phyloP scores from a whole-genome alignment of 192 early-diverging fungal genomes.

The Pecoramyces ruminantium region DNA sequence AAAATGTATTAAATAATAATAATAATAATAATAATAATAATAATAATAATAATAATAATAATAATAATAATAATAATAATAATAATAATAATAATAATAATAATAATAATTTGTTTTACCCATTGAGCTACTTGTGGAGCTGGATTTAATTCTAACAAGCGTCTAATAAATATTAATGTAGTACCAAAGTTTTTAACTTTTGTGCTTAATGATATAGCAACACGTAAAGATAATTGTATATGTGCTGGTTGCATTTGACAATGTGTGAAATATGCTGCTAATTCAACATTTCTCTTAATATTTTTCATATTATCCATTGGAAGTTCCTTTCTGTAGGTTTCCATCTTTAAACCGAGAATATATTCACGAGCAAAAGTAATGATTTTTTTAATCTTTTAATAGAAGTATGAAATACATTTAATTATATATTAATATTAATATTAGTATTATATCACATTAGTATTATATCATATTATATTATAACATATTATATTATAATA shows the following conservation, averaged over 20 bases:
- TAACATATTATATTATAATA: too few species aligned
- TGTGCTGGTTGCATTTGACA: constrained; percentile 79
- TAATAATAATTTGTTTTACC: constrained; percentile 14
- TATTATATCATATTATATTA: too few species aligned
- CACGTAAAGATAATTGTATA: constrained; percentile 69
- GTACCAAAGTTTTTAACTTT: constrained; percentile 71
- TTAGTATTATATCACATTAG: too few species aligned
- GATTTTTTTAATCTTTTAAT: not conserved
- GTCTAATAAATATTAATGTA: constrained; percentile 72
- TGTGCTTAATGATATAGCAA: constrained; percentile 69
- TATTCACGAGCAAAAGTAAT: constrained; percentile 54
- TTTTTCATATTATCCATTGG: constrained; percentile 20
- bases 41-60: too few species aligned
- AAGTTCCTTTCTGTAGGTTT: constrained; percentile 50
- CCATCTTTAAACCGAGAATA: constrained; percentile 73
- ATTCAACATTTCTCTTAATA: constrained; percentile 59
- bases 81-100: too few species aligned
- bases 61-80: too few species aligned
- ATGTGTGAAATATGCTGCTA: constrained; percentile 92
- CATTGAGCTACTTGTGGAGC: constrained; percentile 55
- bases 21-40: too few species aligned
- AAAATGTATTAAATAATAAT: too few species aligned
- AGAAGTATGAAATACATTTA: too few species aligned
- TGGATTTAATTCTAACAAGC: constrained; percentile 79
- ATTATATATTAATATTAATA: too few species aligned